These are phyloP conservation scores for Triadica sebifera DNA, from an alignment of 345 rosid genomes.

Conservation along the genomic window DNA sequence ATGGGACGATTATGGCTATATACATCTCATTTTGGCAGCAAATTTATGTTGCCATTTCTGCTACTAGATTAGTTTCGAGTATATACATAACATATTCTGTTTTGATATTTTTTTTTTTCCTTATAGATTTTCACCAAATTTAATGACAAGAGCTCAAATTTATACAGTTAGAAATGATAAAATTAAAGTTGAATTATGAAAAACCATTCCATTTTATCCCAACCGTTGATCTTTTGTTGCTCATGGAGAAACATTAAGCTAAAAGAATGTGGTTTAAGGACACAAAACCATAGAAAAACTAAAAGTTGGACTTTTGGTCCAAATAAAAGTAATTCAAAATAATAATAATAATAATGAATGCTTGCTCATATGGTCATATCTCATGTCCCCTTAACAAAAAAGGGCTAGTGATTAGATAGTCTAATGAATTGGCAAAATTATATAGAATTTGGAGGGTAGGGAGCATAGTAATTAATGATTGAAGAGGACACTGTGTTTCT, in stretches of 20 bases:
- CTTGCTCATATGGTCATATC: constrained; percentile 24
- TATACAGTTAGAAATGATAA: background rate
- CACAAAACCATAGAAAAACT: constrained; percentile 3
- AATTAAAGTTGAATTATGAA: background rate
- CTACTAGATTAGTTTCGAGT: too few relatives aligned
- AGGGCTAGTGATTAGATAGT: constrained; percentile 19
- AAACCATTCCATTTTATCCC: constrained; percentile 18
- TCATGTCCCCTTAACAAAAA: constrained; percentile 33
- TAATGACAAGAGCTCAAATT: too few relatives aligned
- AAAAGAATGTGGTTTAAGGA: constrained; percentile 33
- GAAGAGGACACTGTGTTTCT: background rate
- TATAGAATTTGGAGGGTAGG: constrained; percentile 13
- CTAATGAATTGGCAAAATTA: constrained; percentile 23
- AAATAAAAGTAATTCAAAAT: constrained; percentile 27
- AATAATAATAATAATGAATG: constrained; percentile 5
- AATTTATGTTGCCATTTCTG: too few relatives aligned
- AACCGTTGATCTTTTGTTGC: constrained; percentile 28
- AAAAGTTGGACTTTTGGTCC: constrained; percentile 23
- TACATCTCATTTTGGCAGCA: too few relatives aligned
- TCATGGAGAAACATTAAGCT: constrained; percentile 27
- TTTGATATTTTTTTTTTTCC: too few relatives aligned
- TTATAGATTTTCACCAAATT: background rate
- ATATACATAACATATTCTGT: too few relatives aligned
- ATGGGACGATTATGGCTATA: too few relatives aligned
- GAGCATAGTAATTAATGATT: constrained; percentile 10